A percentile compares a stretch with the other conserved stretches of the same genome.
phyloP scores from a whole-genome alignment of 495 filamentous ascomycete genomes.

The Aspergillus panamensis region DNA sequence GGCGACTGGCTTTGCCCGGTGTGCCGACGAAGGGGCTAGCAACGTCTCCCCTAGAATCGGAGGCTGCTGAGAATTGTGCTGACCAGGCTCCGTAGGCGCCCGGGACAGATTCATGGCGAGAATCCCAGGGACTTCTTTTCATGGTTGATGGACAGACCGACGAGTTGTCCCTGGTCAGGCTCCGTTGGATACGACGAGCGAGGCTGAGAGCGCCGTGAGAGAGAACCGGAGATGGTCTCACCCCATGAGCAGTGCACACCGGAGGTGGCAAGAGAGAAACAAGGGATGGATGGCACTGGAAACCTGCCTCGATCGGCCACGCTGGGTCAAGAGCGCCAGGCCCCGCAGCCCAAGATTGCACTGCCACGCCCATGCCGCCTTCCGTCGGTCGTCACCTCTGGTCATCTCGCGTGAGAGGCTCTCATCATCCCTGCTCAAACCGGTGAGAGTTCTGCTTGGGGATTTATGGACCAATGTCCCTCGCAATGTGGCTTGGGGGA shows the following conservation, averaged over 20 bases:
- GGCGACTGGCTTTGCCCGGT: conserved; percentile 14
- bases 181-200: not conserved
- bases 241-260: not conserved
- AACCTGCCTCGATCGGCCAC: not conserved
- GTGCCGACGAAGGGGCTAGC: not conserved
- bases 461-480: not conserved
- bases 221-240: not conserved
- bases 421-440: not conserved
- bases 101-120: conserved; percentile 15
- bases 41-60: conserved; percentile 1
- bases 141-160: conserved; percentile 8
- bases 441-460: not conserved
- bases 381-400: not conserved
- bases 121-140: conserved; percentile 1
- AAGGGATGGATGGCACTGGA: not conserved
- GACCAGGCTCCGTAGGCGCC: conserved; percentile 8
- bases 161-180: not conserved
- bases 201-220: not conserved
- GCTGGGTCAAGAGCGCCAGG: not conserved
- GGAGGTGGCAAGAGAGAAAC: not conserved
- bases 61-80: conserved; percentile 1
- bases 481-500: no score
- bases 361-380: not conserved
- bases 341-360: not conserved
- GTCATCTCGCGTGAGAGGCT: not conserved